A percentile compares a stretch with the other conserved stretches of the same genome.
These are phyloP conservation scores for Acidiella bohemica DNA, from an alignment of 495 filamentous ascomycete species.

Conservation along the genomic window DNA sequence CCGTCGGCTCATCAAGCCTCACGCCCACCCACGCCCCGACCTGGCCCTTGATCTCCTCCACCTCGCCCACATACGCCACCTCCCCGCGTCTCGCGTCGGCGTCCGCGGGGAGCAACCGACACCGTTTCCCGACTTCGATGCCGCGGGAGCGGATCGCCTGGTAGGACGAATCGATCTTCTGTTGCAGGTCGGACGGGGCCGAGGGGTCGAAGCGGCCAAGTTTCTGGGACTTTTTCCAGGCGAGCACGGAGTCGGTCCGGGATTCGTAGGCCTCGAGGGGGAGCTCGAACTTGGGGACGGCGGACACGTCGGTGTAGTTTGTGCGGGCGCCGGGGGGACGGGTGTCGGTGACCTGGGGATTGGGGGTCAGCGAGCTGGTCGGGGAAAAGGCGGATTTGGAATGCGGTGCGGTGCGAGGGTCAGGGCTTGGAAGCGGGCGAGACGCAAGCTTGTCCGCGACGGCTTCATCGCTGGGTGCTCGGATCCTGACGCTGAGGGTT, in stretches of 20 bases:
- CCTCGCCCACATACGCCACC: slow-evolving; percentile 67
- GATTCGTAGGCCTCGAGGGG: slow-evolving; percentile 68
- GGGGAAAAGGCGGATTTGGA: too few relatives aligned
- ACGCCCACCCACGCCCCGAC: slow-evolving; percentile 70
- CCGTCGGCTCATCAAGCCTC: slow-evolving; percentile 63
- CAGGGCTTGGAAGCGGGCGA: too few relatives aligned
- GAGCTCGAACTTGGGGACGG: slow-evolving; percentile 76
- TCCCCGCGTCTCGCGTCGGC: slow-evolving; percentile 66
- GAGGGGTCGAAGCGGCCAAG: slow-evolving; percentile 88
- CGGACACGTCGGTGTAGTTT: slow-evolving; percentile 65
- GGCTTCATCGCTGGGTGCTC: too few relatives aligned
- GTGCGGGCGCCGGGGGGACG: slow-evolving; percentile 55
- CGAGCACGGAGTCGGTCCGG: slow-evolving; percentile 71
- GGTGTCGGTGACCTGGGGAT: slow-evolving; percentile 68
- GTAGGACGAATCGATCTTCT: slow-evolving; percentile 51
- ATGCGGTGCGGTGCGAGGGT: too few relatives aligned
- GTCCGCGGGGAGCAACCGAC: slow-evolving; percentile 41
- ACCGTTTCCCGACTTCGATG: slow-evolving; percentile 50
- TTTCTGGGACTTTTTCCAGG: slow-evolving; percentile 85
- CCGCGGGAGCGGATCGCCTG: slow-evolving; percentile 50
- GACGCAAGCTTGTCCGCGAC: too few relatives aligned
- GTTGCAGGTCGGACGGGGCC: slow-evolving; percentile 48
- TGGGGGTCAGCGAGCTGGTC: slow-evolving; percentile 17
- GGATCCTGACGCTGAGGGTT: too few relatives aligned
- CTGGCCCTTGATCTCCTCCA: slow-evolving; percentile 59